Evolutionary conservation across 257 asterid genomes (phyloP).

Genomic region (Penstemon davidsonii): DNA sequence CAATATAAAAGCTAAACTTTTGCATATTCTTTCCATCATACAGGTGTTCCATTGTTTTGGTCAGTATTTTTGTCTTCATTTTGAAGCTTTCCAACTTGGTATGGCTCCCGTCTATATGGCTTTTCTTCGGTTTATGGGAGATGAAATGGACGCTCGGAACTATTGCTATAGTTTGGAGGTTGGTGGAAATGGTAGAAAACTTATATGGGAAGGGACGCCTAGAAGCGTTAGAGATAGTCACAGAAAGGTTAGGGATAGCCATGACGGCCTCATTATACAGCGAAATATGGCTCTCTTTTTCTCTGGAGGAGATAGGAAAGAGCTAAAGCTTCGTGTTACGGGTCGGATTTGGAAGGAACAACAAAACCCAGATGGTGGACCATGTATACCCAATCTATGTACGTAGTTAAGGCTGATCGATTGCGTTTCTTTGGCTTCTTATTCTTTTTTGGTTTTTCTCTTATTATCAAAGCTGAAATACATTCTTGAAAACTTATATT

Average conservation of each 20-base stretch:
- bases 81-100: slow-evolving; percentile 85
- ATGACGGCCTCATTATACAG: slow-evolving; percentile 75
- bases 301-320: slow-evolving; percentile 87
- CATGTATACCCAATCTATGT: slow-evolving; percentile 80
- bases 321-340: slow-evolving; percentile 79
- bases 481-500: slow-evolving; percentile 29
- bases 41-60: slow-evolving; percentile 90
- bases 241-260: slow-evolving; percentile 83
- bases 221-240: slow-evolving; percentile 84
- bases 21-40: not conserved
- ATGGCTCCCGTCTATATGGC: slow-evolving; percentile 93
- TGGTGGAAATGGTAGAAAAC: slow-evolving; percentile 84
- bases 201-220: slow-evolving; percentile 87
- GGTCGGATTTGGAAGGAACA: slow-evolving; percentile 90
- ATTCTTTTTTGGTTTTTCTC: too few relatives aligned
- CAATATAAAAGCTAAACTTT: slow-evolving; percentile 10
- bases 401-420: slow-evolving; percentile 43
- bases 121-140: slow-evolving; percentile 89
- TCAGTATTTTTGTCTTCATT: slow-evolving; percentile 85
- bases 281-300: slow-evolving; percentile 83
- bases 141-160: slow-evolving; percentile 71
- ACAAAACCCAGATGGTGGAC: slow-evolving; percentile 69
- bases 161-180: slow-evolving; percentile 88
- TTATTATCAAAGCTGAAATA: not conserved
- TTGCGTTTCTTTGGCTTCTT: not conserved